phyloP scores from a whole-genome alignment of 345 rosid species.

The Brassica nigra region DNA sequence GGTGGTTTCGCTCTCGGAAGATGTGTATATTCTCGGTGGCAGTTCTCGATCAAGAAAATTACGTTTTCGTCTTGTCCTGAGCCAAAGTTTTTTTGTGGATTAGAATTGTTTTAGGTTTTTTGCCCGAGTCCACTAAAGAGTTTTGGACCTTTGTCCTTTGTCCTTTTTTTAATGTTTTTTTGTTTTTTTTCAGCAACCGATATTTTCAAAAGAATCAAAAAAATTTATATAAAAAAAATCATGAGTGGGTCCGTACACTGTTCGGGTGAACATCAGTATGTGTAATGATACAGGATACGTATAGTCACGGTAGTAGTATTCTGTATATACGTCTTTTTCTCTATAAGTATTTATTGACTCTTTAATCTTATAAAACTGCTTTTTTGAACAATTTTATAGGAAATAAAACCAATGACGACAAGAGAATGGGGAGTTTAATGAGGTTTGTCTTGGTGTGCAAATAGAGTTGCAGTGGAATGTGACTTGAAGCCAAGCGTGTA shows the following conservation, averaged over 20 bases:
- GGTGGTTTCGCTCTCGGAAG: too few relatives aligned
- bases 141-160: too few relatives aligned
- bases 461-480: conserved; percentile 48
- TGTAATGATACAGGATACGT: conserved; percentile 31
- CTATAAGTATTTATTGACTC: not conserved
- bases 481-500: conserved; percentile 48
- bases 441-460: conserved; percentile 46
- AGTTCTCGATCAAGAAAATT: too few relatives aligned
- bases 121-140: too few relatives aligned
- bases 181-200: too few relatives aligned
- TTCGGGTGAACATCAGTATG: conserved; percentile 14
- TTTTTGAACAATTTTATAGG: conserved; percentile 15
- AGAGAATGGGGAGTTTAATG: conserved; percentile 16
- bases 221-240: not conserved
- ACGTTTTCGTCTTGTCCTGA: too few relatives aligned
- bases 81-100: too few relatives aligned
- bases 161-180: too few relatives aligned
- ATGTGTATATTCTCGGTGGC: too few relatives aligned
- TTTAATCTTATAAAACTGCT: not conserved
- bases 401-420: conserved; percentile 21
- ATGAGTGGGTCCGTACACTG: conserved; percentile 17
- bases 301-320: conserved; percentile 40
- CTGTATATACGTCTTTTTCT: not conserved
- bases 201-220: too few relatives aligned
- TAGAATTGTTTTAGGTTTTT: too few relatives aligned